Evolutionary conservation across 345 rosid genomes (phyloP).

Genomic region (Eucalyptus curtisii): DNA sequence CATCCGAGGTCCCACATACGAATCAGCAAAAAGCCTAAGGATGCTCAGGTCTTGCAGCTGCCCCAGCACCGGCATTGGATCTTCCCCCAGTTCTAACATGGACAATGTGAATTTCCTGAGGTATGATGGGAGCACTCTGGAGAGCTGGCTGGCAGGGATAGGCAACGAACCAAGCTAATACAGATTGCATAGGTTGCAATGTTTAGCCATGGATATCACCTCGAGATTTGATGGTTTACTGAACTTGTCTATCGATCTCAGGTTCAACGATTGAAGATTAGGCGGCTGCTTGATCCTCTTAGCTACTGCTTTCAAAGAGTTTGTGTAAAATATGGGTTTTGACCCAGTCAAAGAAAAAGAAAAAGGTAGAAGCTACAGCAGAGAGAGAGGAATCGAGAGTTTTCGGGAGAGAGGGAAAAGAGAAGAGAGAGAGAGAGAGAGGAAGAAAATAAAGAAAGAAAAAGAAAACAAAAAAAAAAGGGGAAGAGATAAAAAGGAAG

Average conservation of each 20-base stretch:
- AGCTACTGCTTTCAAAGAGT: not conserved
- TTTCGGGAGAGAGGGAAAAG: too few relatives aligned
- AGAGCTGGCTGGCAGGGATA: not conserved
- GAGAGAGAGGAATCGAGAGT: too few relatives aligned
- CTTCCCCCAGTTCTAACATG: not conserved
- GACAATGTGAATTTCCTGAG: slow-evolving; percentile 21
- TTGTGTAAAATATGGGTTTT: too few relatives aligned
- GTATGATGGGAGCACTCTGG: not conserved
- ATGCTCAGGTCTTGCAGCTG: slow-evolving; percentile 3
- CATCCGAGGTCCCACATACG: slow-evolving; percentile 12
- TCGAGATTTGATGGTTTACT: slow-evolving; percentile 6
- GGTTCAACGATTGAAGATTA: slow-evolving; percentile 7
- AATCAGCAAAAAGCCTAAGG: slow-evolving; percentile 22
- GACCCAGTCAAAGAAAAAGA: too few relatives aligned
- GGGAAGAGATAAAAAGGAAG: too few relatives aligned
- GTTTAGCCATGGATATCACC: not conserved
- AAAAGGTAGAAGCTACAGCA: too few relatives aligned
- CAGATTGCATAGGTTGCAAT: not conserved
- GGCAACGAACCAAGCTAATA: slow-evolving; percentile 13
- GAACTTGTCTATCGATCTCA: slow-evolving; percentile 10
- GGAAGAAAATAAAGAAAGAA: too few relatives aligned
- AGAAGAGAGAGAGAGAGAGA: too few relatives aligned
- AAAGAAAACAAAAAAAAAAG: too few relatives aligned
- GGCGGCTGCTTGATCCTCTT: not conserved
- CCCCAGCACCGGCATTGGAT: slow-evolving; percentile 19